phyloP scores from a whole-genome alignment of 129 eudicot species.

The Daucus carota region DNA sequence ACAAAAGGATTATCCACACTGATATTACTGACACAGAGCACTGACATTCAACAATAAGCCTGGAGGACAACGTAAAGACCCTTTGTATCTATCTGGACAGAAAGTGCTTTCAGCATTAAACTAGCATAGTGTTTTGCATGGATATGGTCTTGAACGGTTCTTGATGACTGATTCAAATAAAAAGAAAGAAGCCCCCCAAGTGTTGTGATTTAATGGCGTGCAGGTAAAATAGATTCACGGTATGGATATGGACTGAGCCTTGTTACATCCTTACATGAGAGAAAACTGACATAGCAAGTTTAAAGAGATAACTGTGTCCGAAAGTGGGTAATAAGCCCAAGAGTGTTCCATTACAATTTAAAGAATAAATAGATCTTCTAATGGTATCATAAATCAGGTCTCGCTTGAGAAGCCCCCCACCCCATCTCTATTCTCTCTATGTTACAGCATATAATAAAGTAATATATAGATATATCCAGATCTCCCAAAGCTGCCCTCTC shows the following conservation, averaged over 20 bases:
- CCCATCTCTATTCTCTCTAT: neutral
- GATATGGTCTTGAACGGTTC: no score
- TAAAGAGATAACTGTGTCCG: neutral
- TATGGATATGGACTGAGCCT: neutral
- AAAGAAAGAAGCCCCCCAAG: no score
- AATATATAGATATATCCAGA: neutral
- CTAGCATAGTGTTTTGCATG: no score
- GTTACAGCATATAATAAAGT: neutral
- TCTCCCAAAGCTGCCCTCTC: neutral
- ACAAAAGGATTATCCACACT: neutral
- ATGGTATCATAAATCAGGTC: neutral
- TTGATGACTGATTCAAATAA: no score
- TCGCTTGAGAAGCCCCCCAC: neutral
- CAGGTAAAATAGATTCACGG: neutral
- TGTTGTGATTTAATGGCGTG: neutral
- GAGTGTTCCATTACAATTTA: neutral
- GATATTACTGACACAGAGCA: neutral
- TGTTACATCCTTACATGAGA: neutral
- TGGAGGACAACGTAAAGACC: neutral
- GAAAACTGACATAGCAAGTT: neutral
- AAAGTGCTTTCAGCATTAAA: neutral
- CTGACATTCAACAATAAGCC: neutral
- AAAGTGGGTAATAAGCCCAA: neutral
- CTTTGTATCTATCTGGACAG: no score
- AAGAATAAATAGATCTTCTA: neutral